These are phyloP conservation scores for Yamadazyma scolyti DNA, from an alignment of 805 yeast genomes.

Conservation along the genomic window DNA sequence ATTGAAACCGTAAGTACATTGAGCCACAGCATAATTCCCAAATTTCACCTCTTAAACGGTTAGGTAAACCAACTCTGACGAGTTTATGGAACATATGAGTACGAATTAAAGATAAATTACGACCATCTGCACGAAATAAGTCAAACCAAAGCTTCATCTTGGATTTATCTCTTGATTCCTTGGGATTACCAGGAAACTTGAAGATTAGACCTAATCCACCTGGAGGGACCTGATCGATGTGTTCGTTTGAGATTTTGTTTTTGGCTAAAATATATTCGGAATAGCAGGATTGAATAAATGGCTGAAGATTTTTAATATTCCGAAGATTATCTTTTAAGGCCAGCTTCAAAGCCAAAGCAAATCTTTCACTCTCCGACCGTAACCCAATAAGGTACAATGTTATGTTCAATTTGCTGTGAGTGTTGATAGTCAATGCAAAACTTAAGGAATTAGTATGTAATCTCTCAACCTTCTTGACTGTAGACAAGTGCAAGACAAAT, in stretches of 20 bases:
- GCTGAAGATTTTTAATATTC: conserved; percentile 57
- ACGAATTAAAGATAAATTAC: conserved; percentile 71
- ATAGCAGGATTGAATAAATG: conserved; percentile 68
- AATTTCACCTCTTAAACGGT: conserved; percentile 87
- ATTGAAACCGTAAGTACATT: conserved; percentile 64
- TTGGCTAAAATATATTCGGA: conserved; percentile 78
- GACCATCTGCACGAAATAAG: conserved; percentile 76
- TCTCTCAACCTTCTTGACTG: conserved; percentile 82
- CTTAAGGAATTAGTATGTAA: conserved; percentile 72
- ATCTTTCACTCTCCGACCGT: conserved; percentile 73
- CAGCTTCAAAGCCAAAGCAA: conserved; percentile 64
- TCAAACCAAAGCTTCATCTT: conserved; percentile 94
- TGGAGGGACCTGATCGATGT: conserved; percentile 52
- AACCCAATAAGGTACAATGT: conserved; percentile 76
- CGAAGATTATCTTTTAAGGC: conserved; percentile 60
- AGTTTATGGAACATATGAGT: conserved; percentile 78
- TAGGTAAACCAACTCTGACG: conserved; percentile 91
- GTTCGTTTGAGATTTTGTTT: conserved; percentile 43
- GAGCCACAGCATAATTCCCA: conserved; percentile 95
- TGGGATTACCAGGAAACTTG: conserved; percentile 88
- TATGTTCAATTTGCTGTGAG: conserved; percentile 62
- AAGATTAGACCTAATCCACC: conserved; percentile 86
- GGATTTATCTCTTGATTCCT: conserved; percentile 70
- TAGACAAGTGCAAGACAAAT: conserved; percentile 68
- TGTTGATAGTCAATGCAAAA: conserved; percentile 69